phyloP scores from a whole-genome alignment of 441 rosid species.

The Manihot esculenta region DNA sequence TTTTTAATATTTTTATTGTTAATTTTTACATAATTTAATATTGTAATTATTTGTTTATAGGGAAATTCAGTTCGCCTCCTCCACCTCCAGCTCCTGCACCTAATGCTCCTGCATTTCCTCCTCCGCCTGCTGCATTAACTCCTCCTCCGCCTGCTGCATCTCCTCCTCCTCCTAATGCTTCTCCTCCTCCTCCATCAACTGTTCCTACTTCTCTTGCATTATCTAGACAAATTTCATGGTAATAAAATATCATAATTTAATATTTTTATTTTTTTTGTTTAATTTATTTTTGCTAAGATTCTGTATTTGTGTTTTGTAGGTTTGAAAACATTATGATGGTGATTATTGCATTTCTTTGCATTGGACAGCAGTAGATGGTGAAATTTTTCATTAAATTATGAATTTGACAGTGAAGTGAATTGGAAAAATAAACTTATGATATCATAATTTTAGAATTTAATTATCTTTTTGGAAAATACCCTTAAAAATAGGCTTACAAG shows the following conservation, averaged over 20 bases:
- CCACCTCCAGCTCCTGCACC: conserved; percentile 23
- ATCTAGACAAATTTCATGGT: conserved; percentile 27
- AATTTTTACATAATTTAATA: neutral
- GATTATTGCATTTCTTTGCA: conserved; percentile 9
- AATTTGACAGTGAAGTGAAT: conserved; percentile 13
- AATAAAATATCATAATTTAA: neutral
- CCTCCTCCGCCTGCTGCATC: neutral
- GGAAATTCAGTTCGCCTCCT: conserved; percentile 24
- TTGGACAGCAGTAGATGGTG: neutral
- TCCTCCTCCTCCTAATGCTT: conserved; percentile 14
- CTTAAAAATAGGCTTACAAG: no score
- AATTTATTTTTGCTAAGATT: no score
- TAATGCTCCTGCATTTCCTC: conserved; percentile 1
- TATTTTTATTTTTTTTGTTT: neutral
- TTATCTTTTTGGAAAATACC: neutral
- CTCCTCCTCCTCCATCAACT: conserved; percentile 21
- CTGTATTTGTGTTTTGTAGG: conserved; percentile 19
- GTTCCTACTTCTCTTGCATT: conserved; percentile 12
- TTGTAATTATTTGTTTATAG: conserved; percentile 18
- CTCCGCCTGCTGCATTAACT: conserved; percentile 10
- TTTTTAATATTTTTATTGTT: no score
- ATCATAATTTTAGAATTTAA: conserved; percentile 4
- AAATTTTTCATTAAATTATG: neutral
- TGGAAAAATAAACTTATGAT: neutral
- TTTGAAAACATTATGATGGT: neutral